Conservation (phyloP, 2,329 filamentous ascomycete species). For the Colletotrichum chrysophilum region DNA sequence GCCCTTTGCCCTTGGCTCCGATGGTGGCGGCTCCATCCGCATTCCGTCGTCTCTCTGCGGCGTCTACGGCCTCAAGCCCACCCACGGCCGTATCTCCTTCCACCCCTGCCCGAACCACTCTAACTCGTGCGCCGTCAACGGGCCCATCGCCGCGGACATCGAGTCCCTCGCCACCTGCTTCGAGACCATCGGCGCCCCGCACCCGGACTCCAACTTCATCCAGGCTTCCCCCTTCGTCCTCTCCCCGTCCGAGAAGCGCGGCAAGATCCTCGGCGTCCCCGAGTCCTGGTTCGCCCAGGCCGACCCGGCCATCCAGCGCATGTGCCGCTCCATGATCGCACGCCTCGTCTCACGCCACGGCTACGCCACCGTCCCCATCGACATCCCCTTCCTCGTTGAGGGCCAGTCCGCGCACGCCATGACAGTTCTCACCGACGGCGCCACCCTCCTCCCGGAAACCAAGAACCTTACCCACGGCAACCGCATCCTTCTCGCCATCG, state of each 20-base stretch:
- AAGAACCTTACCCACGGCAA: conserved; percentile 63
- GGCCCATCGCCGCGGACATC: conserved; percentile 72
- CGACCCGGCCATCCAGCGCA: conserved; percentile 43
- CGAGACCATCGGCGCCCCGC: conserved; percentile 67
- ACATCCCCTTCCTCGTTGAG: conserved; percentile 62
- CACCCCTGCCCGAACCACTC: conserved; percentile 64
- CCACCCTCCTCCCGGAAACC: conserved; percentile 50
- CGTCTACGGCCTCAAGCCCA: conserved; percentile 76
- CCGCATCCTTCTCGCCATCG: conserved; percentile 70
- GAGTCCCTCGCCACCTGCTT: conserved; percentile 70
- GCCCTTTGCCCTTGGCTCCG: conserved; percentile 73
- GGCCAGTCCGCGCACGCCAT: conserved; percentile 76
- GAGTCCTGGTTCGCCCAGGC: conserved; percentile 65
- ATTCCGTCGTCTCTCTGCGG: conserved; percentile 77
- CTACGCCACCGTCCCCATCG: conserved; percentile 60
- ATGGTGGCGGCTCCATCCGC: conserved; percentile 77
- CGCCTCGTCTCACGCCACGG: conserved; percentile 57
- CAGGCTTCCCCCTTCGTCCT: conserved; percentile 30
- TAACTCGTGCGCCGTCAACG: conserved; percentile 67
- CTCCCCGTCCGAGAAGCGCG: conserved; percentile 25
- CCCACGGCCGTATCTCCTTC: conserved; percentile 69
- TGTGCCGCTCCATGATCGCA: conserved; percentile 50
- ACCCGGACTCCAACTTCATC: conserved; percentile 63
- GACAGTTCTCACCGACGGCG: conserved; percentile 71
- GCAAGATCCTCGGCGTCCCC: conserved; percentile 66